A percentile compares a stretch with the other conserved stretches of the same genome.
Conservation (phyloP, 148 eudicot species). For the Linanthus parryae region DNA sequence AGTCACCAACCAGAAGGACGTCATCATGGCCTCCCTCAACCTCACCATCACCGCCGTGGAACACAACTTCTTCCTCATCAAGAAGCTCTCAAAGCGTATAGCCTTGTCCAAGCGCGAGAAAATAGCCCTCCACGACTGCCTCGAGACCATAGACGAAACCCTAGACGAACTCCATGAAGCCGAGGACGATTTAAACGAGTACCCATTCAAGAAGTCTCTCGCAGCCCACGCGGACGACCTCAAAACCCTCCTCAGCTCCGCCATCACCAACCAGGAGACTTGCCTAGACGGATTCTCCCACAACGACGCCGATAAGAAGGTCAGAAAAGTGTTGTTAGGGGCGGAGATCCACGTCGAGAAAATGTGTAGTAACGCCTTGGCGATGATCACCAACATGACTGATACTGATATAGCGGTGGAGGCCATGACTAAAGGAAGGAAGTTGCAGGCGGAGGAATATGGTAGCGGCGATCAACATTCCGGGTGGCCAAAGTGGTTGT, state of each 20-base stretch:
- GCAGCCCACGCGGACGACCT: slow-evolving; percentile 50
- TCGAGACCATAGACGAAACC: slow-evolving; percentile 54
- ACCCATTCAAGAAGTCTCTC: slow-evolving; percentile 31
- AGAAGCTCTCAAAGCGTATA: slow-evolving; percentile 20
- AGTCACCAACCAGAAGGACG: slow-evolving; percentile 39
- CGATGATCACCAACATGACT: slow-evolving; percentile 73
- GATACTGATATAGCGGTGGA: slow-evolving; percentile 37
- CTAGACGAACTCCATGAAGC: slow-evolving; percentile 52
- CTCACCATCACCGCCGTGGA: slow-evolving; percentile 35
- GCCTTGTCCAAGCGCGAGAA: slow-evolving; percentile 39
- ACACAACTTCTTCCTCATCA: slow-evolving; percentile 30
- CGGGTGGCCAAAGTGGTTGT: slow-evolving; percentile 67
- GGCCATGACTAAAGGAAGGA: slow-evolving; percentile 11
- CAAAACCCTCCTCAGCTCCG: slow-evolving; percentile 56
- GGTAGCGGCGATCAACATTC: neutral
- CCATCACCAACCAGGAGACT: slow-evolving; percentile 77
- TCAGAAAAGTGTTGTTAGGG: slow-evolving; percentile 25
- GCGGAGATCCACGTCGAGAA: slow-evolving; percentile 48
- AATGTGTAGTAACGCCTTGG: slow-evolving; percentile 69
- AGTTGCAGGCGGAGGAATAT: slow-evolving; percentile 12
- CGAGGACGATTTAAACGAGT: slow-evolving; percentile 32
- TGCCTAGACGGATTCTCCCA: slow-evolving; percentile 78
- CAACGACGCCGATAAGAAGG: slow-evolving; percentile 40
- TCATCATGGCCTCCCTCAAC: slow-evolving; percentile 43
- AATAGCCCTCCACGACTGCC: slow-evolving; percentile 60